phyloP scores from a whole-genome alignment of 1,139 yeast genomes.

The Pichia sp. region DNA sequence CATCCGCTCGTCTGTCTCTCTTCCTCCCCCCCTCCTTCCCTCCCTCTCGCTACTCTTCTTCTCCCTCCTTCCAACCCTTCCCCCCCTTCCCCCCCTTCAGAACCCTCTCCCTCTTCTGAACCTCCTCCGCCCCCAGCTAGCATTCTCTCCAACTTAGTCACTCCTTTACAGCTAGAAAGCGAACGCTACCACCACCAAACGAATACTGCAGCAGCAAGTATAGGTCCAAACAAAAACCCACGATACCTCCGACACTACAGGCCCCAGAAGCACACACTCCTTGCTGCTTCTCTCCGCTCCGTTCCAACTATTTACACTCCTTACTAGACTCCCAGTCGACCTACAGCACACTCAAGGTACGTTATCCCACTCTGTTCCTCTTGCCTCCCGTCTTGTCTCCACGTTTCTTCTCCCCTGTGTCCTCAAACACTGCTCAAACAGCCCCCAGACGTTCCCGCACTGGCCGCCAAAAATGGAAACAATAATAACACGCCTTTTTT shows the following conservation, averaged over 20 bases:
- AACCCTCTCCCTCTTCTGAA: neutral
- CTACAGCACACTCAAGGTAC: neutral
- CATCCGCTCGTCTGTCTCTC: neutral
- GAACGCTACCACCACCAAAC: neutral
- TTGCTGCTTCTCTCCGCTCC: neutral
- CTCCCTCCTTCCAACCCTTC: neutral
- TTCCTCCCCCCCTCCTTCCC: neutral
- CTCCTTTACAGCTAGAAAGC: conserved; percentile 11
- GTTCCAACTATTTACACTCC: conserved; percentile 32
- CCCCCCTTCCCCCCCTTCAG: neutral
- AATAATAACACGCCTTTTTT: neutral
- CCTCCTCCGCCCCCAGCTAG: neutral
- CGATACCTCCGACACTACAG: too few species aligned
- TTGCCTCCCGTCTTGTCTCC: neutral
- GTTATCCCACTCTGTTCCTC: neutral
- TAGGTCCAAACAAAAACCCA: too few species aligned
- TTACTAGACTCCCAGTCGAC: conserved; percentile 9
- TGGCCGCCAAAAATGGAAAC: neutral
- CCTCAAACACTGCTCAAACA: neutral
- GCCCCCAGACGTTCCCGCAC: neutral
- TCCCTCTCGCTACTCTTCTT: neutral
- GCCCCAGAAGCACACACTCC: too few species aligned
- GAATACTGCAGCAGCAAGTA: neutral
- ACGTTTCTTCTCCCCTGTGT: neutral
- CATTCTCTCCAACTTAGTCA: conserved; percentile 12